Percentiles rank a stretch among this genome's conserved stretches.
Conservation (phyloP, 148 eudicot species). For the Pouteria glomerata region DNA sequence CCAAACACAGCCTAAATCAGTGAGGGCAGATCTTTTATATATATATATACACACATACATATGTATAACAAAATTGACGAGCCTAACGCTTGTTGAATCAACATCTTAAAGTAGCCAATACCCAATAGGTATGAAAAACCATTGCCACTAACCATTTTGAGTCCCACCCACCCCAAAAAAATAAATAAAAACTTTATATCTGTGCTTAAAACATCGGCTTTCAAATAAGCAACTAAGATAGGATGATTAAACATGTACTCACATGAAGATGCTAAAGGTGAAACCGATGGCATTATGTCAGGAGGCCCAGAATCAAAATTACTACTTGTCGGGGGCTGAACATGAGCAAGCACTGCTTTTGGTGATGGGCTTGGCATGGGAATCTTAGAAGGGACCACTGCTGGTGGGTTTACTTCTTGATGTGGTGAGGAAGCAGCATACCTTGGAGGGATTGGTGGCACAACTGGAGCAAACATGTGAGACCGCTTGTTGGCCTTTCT, state of each 20-base stretch:
- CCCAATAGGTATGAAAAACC: not conserved
- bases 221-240: not conserved
- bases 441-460: slow-evolving; percentile 42
- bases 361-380: slow-evolving; percentile 63
- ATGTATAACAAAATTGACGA: not conserved
- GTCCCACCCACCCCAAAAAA: not conserved
- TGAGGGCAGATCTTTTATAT: not conserved
- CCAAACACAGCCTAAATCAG: not conserved
- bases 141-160: not conserved
- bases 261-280: slow-evolving; percentile 67
- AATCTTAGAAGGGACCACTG: slow-evolving; percentile 31
- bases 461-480: slow-evolving; percentile 33
- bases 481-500: slow-evolving; percentile 37
- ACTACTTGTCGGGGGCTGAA: slow-evolving; percentile 45
- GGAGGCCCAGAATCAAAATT: slow-evolving; percentile 50
- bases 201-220: not conserved
- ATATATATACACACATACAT: no score
- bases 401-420: slow-evolving; percentile 35
- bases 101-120: not conserved
- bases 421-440: slow-evolving; percentile 36
- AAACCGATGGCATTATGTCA: slow-evolving; percentile 36
- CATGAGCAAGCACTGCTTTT: slow-evolving; percentile 48
- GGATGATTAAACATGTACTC: slow-evolving; percentile 30
- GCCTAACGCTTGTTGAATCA: not conserved
- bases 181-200: not conserved